Evolutionary conservation across 169 alveolate species (phyloP), one percentile per base, ranked within the genome.

Genomic region (Pseudocohnilembus persalinus): DNA sequence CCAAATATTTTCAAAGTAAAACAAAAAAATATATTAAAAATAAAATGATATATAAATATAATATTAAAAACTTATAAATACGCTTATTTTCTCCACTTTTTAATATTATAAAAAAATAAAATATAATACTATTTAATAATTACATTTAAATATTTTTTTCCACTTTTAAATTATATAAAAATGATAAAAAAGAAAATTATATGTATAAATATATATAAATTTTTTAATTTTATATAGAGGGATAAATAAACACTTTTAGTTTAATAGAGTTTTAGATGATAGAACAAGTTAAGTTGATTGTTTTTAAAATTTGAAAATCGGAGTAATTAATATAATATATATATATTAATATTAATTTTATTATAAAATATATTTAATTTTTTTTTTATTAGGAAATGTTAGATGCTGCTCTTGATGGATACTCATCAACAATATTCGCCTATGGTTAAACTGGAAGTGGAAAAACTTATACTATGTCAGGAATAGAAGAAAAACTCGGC

Each of bases 381-480:
- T 77, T 77, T 4, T 15, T 31, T 29, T 32, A 28, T 0, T 29
- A 79, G 84, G 90, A 81, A 81, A 73, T 88, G 30, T 30, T 85
- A 28, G 89, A 88, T 64, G 77, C 87, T 26, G 83, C 90, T 64
- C 35, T 91, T 30, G 93, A 92, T 87, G 89, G 91, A 73, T 75
- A 94, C 75, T 87, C 94, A 34, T 89, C 95, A 0, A 93, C 97
- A 0, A 88, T 92, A 20, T 93, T 93, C 34, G 93, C 94, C 16
- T 93, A 93, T 88, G 97, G 97, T 15, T 81, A 92, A 64, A 93
- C 97, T 29, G 97, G 97, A 15, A 80, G 92, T 65, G 97, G 97
- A 25, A 93, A 93, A 85, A 93, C 97, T 33, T 93, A 87, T 84
- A 93, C 95, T 31, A 86, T 86, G 74, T 80, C 96, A 65, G 98